Evolutionary conservation across 305 asterid species (phyloP).

Genomic region (Withania somnifera): DNA sequence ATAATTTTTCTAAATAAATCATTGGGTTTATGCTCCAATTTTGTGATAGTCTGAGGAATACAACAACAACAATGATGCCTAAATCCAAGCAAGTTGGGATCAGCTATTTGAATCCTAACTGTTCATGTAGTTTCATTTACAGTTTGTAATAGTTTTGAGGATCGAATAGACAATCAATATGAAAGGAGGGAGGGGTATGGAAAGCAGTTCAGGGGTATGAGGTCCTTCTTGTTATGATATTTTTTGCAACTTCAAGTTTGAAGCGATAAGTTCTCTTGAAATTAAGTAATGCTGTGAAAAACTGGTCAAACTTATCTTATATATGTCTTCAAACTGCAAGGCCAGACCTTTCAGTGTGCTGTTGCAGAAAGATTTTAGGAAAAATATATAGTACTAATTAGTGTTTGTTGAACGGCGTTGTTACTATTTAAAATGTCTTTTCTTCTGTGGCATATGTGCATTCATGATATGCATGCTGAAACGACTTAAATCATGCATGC

Average conservation of each 20-base stretch:
- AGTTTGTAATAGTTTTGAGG: neutral
- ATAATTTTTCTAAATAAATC: neutral
- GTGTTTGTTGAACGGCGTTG: neutral
- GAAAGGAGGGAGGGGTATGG: neutral
- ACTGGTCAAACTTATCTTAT: neutral
- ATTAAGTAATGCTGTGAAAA: neutral
- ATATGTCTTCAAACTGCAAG: neutral
- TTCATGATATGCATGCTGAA: neutral
- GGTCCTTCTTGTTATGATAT: neutral
- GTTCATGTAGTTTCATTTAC: neutral
- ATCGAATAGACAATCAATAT: neutral
- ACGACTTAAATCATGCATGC: neutral
- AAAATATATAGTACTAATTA: neutral
- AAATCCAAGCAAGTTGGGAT: neutral
- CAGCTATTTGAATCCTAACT: neutral
- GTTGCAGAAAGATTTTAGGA: neutral
- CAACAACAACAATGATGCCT: neutral
- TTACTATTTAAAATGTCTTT: neutral
- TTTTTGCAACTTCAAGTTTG: neutral
- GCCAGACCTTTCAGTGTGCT: neutral
- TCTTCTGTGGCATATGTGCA: neutral
- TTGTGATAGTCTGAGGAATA: neutral
- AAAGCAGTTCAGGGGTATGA: neutral
- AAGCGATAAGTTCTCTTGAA: neutral
- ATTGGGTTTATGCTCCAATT: neutral